Base-by-base conservation (phyloP, 352 stramenopile species). In the Pythium aristosporum region DNA sequence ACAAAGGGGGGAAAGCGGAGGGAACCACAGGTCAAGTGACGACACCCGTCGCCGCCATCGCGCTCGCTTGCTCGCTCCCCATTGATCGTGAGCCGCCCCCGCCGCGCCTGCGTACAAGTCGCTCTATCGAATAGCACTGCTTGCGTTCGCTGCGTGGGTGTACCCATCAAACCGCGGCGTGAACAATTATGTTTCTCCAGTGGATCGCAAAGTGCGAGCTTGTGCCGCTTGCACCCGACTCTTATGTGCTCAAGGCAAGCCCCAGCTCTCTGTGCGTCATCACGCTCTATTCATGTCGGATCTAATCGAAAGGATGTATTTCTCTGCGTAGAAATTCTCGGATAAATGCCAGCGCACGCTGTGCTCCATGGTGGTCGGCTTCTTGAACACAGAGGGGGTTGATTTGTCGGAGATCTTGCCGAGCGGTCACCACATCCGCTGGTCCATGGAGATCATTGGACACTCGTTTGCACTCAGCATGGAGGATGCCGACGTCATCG, bases 201-300 rank as follows among this genome's bases (percentile, higher is more conserved):
- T 96, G 87, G 87, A 83, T 96, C 69, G 76, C 78, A 73, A 96
- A 96, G 73, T 94, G 85, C 69, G 87, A 96, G 72, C 79, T 96
- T 42, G 79, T 94, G 66, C 77, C 86, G 41, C 60, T 76, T 15
- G 72, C 80, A 28, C 23, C 74, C 16, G 87, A 96, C 64, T 80
- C 85, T 43, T 76, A 96, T 41, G 85, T 96, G 46, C 80, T 96
- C 59, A 93, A 94, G 71, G 54, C n/a, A 61, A 36, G 42, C 10
- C 3, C 23, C 61, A 8, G 36, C 2, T 18, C n/a, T 51, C 5
- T 41, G 3, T 30, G 5, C 44, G 5, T 3, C 21, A 46, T 46
- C 16, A 1, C 5, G 1, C 13, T 46, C 6, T 46, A 18, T 46
- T 9, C 7, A 15, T 46, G 5, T 16, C 12, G 16, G 13, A 46